Percentiles rank a stretch among this genome's conserved stretches.
Conservation (phyloP, 768 basidiomycete genomes). For the Lactarius indigo region DNA sequence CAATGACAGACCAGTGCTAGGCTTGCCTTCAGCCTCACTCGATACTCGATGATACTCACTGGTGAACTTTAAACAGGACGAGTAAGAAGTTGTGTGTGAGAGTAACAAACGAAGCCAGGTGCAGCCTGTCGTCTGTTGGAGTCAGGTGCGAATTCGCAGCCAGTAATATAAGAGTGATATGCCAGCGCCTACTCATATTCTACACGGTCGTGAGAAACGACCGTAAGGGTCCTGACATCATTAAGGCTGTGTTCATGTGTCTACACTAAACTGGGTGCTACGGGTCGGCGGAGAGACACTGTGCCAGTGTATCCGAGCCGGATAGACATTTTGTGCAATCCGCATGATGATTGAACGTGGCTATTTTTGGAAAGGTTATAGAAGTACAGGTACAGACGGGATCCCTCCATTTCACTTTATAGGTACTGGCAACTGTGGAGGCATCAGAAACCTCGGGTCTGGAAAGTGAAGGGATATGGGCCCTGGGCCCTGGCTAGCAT, state of each 20-base stretch:
- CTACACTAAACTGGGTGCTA: too few species aligned
- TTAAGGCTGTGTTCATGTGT: too few species aligned
- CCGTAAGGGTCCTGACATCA: too few species aligned
- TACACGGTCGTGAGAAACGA: not conserved
- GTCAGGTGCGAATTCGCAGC: not conserved
- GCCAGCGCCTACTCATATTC: not conserved
- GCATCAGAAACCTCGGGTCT: not conserved
- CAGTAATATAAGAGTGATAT: not conserved
- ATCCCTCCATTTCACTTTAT: not conserved
- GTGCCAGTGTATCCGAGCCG: too few species aligned
- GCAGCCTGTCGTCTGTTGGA: not conserved
- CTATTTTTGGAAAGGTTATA: not conserved
- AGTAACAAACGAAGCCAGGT: not conserved
- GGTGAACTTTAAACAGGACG: not conserved
- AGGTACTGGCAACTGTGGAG: conserved; percentile 61
- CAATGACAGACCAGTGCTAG: not conserved
- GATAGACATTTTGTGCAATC: not conserved
- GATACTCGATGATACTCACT: not conserved
- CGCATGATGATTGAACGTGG: not conserved
- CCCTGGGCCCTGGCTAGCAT: conserved; percentile 73
- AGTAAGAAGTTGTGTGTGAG: not conserved
- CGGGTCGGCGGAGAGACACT: too few species aligned
- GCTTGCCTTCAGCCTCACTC: too few species aligned
- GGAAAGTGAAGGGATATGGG: conserved; percentile 27
- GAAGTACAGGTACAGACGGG: not conserved